These are phyloP conservation scores for Stachybotrys elegans DNA, from an alignment of 2,329 filamentous ascomycete species.

Conservation along the genomic window DNA sequence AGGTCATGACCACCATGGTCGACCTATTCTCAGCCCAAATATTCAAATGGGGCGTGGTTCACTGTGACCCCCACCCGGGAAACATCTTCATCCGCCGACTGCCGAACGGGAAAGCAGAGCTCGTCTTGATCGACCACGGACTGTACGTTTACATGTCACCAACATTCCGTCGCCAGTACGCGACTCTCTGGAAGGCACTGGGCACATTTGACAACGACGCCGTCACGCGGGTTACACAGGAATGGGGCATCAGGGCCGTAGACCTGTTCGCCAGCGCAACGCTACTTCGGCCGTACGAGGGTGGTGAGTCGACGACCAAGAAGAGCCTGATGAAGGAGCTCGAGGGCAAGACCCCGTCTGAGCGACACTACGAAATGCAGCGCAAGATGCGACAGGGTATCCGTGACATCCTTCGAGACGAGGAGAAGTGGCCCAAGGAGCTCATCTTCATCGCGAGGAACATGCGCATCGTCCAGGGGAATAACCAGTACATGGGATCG, in stretches of 20 bases:
- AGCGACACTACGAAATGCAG: constrained; percentile 88
- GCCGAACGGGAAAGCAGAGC: constrained; percentile 75
- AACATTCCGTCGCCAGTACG: constrained; percentile 80
- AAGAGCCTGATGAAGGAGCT: constrained; percentile 61
- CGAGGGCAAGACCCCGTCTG: constrained; percentile 53
- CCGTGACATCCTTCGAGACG: constrained; percentile 70
- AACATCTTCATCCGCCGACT: constrained; percentile 93
- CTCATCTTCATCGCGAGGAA: constrained; percentile 90
- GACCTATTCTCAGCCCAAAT: constrained; percentile 97
- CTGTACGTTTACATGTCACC: constrained; percentile 90
- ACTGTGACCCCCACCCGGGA: constrained; percentile 95
- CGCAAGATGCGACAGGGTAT: constrained; percentile 68
- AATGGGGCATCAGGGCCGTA: constrained; percentile 84
- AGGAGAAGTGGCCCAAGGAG: constrained; percentile 84
- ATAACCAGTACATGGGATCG: constrained; percentile 85
- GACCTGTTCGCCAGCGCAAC: constrained; percentile 92
- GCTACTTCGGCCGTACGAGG: constrained; percentile 83
- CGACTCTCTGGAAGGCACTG: constrained; percentile 86
- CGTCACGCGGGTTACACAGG: constrained; percentile 63
- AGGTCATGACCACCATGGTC: constrained; percentile 95
- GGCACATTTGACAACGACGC: constrained; percentile 89
- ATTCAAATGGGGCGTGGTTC: constrained; percentile 92
- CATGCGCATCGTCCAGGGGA: constrained; percentile 87
- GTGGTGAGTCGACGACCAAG: constrained; percentile 66
- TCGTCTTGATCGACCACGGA: constrained; percentile 95